These are phyloP conservation scores for Coniferiporia weirii DNA, from an alignment of 1,284 basidiomycete genomes.

Conservation along the genomic window DNA sequence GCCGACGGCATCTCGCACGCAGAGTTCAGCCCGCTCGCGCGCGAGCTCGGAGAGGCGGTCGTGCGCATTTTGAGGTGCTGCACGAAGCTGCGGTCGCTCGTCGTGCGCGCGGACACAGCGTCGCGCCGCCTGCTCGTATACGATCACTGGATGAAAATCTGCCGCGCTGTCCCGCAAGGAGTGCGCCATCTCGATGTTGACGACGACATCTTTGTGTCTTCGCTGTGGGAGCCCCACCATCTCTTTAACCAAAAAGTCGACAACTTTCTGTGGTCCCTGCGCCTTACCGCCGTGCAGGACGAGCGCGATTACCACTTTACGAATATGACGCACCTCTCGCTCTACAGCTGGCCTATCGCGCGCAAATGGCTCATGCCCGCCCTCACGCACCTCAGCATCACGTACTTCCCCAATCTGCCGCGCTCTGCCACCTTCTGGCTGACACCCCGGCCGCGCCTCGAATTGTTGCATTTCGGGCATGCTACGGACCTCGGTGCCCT, in stretches of 20 bases:
- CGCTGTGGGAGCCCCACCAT: conserved; percentile 6
- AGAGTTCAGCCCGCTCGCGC: not conserved
- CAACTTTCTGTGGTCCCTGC: conserved; percentile 3
- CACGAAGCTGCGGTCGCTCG: not conserved
- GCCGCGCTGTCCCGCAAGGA: conserved; percentile 3
- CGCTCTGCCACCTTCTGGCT: conserved; percentile 5
- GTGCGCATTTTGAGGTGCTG: not conserved
- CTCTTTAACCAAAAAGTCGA: not conserved
- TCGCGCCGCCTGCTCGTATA: not conserved
- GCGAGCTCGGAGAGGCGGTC: not conserved
- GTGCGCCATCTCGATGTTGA: conserved; percentile 10
- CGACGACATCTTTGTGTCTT: not conserved
- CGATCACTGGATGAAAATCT: conserved; percentile 10
- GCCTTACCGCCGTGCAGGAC: conserved; percentile 3
- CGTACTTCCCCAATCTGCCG: conserved; percentile 6
- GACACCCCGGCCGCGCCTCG: not conserved
- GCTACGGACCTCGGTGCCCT: conserved; percentile 5
- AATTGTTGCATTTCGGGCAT: conserved; percentile 6
- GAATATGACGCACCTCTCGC: not conserved
- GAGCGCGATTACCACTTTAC: not conserved
- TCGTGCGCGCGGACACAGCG: conserved; percentile 5
- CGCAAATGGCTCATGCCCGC: conserved; percentile 2
- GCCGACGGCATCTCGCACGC: not conserved
- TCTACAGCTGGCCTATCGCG: conserved; percentile 6
- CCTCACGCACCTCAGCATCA: conserved; percentile 1